A percentile compares a stretch with the other conserved stretches of the same genome.
phyloP scores from a whole-genome alignment of 2,329 filamentous ascomycete species.

The Fusarium veterinarium region DNA sequence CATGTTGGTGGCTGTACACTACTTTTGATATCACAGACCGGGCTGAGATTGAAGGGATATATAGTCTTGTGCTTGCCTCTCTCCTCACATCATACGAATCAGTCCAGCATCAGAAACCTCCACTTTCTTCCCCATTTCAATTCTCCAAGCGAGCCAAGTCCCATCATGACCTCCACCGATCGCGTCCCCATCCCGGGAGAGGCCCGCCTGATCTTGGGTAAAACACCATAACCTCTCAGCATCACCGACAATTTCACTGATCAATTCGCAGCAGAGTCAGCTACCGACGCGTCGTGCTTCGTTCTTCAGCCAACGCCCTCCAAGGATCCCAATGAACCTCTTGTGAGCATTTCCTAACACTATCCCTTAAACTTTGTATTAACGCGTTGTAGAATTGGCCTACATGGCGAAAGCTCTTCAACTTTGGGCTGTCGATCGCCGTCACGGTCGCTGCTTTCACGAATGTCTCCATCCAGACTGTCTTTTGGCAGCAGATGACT shows the following conservation, averaged over 20 bases:
- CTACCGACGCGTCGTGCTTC: slow-evolving; percentile 33
- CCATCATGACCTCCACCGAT: slow-evolving; percentile 22
- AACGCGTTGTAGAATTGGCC: slow-evolving; percentile 45
- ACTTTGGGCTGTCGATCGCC: slow-evolving; percentile 44
- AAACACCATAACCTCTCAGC: neutral
- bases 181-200: slow-evolving; percentile 24
- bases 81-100: neutral
- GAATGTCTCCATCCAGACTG: slow-evolving; percentile 39
- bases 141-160: neutral
- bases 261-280: slow-evolving; percentile 16
- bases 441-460: slow-evolving; percentile 47
- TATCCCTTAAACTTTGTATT: neutral
- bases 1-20: neutral
- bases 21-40: neutral
- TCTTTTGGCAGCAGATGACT: slow-evolving; percentile 51
- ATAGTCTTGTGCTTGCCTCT: neutral
- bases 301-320: slow-evolving; percentile 38
- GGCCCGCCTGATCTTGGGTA: slow-evolving; percentile 34
- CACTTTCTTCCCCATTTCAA: neutral
- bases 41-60: neutral
- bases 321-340: slow-evolving; percentile 48
- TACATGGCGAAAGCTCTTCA: slow-evolving; percentile 46
- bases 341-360: slow-evolving; percentile 32
- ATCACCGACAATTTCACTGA: neutral
- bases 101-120: neutral